Base-by-base conservation (phyloP, 2,329 filamentous ascomycete species). In the Apiospora sp. region DNA sequence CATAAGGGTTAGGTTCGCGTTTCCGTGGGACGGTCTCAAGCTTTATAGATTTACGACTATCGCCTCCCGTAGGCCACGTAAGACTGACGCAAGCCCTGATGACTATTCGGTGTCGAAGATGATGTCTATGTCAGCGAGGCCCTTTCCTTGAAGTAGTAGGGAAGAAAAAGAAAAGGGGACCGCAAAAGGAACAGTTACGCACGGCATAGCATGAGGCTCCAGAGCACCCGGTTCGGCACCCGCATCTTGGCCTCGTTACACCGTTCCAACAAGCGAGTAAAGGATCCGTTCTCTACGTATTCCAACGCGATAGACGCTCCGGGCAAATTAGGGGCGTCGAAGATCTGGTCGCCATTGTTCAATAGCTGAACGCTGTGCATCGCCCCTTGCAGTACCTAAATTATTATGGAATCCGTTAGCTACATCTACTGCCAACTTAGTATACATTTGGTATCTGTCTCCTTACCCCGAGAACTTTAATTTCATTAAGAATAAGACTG, bases 151-250 rank as follows among this genome's bases (percentile, higher is more conserved):
- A 10, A 10, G 10, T 41, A 41, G 49, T 13, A n/a, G 3, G 3
- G n/a, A 4, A n/a, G n/a, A 1, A 13, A 13, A 27, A 12, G n/a
- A 27, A 27, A n/a, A 8, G 22, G 22, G 46, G 46, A 19, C 3
- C 3, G 16, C 19, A 19, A 51, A 24, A 27, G 49, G 1, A n/a
- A 10, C 27, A 30, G 22, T 22, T 22, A 54, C 49, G 49, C 30
- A 54, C 49, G 49, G 5, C 49, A 54, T 27, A 54, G 24, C n/a
- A 54, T 54, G 12, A 54, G 27, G 49, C 49, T 14, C 49, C 49
- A 54, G 49, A 54, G 49, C 49, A 54, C 49, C 12, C 49, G 49
- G 49, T 54, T 54, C n/a, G 49, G 49, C 49, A 54, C n/a, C 49
- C 49, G 49, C 12, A 54, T 24, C 4, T 13, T 4, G 1, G 24